Conservation (phyloP, 1,284 basidiomycete genomes). For the Inonotus obliquus region DNA sequence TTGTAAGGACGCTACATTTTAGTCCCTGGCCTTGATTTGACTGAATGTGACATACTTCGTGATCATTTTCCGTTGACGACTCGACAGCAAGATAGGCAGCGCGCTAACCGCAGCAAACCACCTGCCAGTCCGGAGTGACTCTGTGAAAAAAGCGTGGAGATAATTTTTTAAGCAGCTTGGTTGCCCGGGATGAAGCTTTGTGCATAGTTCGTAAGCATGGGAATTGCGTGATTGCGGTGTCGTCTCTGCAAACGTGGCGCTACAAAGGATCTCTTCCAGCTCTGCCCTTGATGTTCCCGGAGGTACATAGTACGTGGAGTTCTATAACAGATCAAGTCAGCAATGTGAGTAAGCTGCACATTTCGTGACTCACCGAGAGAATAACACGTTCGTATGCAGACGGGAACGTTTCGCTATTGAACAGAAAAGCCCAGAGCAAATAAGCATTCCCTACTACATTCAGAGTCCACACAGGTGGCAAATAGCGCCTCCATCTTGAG, state of each 20-base stretch:
- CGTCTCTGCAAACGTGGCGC: not conserved
- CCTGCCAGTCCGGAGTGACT: slow-evolving; percentile 6
- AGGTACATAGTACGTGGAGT: slow-evolving; percentile 15
- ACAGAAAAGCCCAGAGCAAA: slow-evolving; percentile 20
- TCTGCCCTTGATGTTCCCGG: not conserved
- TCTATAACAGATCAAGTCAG: not conserved
- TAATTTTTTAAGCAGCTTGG: slow-evolving; percentile 19
- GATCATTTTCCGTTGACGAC: not conserved
- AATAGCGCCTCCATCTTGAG: not conserved
- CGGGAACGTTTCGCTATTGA: slow-evolving; percentile 17
- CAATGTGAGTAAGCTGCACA: not conserved
- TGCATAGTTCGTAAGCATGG: slow-evolving; percentile 9
- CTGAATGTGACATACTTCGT: slow-evolving; percentile 1
- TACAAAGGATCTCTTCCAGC: slow-evolving; percentile 9
- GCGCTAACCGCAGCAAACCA: slow-evolving; percentile 17
- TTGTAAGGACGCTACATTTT: not conserved
- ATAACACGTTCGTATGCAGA: slow-evolving; percentile 17
- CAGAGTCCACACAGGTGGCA: slow-evolving; percentile 19
- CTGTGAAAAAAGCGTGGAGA: slow-evolving; percentile 9
- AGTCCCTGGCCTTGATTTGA: not conserved
- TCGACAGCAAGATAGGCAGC: slow-evolving; percentile 6
- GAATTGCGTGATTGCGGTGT: not conserved
- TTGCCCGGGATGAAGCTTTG: slow-evolving; percentile 16
- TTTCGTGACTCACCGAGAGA: slow-evolving; percentile 12
- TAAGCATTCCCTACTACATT: slow-evolving; percentile 16